phyloP scores from a whole-genome alignment of 257 asterid species.

The Solanum piurae region DNA sequence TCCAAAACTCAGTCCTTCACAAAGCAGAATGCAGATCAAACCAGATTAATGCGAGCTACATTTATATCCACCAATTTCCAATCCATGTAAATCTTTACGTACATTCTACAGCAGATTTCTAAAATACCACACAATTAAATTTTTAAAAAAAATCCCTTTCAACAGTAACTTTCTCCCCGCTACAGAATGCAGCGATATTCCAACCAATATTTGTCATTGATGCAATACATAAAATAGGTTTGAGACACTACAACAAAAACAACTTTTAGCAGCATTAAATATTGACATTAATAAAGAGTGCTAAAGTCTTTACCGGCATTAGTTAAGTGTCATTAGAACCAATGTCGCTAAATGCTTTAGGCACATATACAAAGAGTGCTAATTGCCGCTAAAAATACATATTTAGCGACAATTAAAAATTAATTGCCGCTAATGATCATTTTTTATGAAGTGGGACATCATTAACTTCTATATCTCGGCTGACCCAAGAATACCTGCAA shows the following conservation, averaged over 20 bases:
- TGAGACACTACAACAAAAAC: neutral
- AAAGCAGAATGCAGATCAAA: neutral
- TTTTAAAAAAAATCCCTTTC: neutral
- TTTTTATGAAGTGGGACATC: neutral
- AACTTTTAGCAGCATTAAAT: too few species aligned
- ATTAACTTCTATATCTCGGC: neutral
- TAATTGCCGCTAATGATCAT: too few species aligned
- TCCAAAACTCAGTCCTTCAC: neutral
- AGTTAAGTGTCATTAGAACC: too few species aligned
- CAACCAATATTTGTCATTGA: neutral
- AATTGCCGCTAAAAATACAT: too few species aligned
- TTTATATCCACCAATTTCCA: neutral
- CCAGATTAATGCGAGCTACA: neutral
- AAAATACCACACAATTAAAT: neutral
- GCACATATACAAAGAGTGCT: too few species aligned
- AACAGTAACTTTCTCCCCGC: neutral
- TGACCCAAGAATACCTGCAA: neutral
- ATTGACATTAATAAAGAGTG: too few species aligned
- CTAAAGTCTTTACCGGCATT: too few species aligned
- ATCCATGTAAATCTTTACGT: neutral
- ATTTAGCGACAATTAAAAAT: too few species aligned
- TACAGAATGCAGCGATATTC: neutral
- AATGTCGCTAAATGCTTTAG: too few species aligned
- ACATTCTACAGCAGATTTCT: neutral
- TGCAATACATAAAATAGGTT: neutral